Conservation (phyloP, 2,329 filamentous ascomycete genomes). For the Trichophyton mentagrophytes region DNA sequence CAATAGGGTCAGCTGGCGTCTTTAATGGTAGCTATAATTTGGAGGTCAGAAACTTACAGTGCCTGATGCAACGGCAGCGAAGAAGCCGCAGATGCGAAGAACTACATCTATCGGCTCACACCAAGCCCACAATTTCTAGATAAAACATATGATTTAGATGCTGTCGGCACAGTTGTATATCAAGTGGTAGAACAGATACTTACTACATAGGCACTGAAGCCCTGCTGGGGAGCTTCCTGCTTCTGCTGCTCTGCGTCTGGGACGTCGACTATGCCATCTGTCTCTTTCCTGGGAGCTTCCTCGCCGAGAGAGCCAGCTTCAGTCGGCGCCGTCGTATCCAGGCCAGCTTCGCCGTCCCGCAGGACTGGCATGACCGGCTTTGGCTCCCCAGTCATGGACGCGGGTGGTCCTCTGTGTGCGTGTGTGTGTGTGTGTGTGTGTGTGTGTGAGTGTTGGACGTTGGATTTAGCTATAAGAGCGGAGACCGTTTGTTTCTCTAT, state of each 20-base stretch:
- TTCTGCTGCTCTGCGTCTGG: conserved; percentile 5
- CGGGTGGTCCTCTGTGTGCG: background rate
- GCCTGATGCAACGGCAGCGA: conserved; percentile 10
- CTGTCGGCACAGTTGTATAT: background rate
- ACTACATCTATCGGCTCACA: conserved; percentile 10
- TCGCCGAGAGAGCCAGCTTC: background rate
- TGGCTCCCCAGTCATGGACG: background rate
- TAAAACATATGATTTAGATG: background rate
- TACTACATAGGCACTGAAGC: conserved; percentile 12
- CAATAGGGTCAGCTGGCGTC: background rate
- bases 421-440: background rate
- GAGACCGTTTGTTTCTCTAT: too few relatives aligned
- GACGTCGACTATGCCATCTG: conserved; percentile 7
- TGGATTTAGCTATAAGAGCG: background rate
- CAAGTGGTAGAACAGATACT: background rate
- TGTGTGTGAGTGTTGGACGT: background rate
- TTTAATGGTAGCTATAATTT: background rate
- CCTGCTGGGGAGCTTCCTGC: conserved; percentile 4
- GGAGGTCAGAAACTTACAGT: conserved; percentile 2
- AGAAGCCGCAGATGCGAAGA: conserved; percentile 8
- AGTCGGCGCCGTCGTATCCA: background rate
- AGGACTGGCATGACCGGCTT: background rate
- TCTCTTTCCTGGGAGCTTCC: background rate
- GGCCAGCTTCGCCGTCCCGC: background rate
- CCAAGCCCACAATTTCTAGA: conserved; percentile 12